phyloP scores from a whole-genome alignment of 169 alveolate species.

The Cystoisospora suis region DNA sequence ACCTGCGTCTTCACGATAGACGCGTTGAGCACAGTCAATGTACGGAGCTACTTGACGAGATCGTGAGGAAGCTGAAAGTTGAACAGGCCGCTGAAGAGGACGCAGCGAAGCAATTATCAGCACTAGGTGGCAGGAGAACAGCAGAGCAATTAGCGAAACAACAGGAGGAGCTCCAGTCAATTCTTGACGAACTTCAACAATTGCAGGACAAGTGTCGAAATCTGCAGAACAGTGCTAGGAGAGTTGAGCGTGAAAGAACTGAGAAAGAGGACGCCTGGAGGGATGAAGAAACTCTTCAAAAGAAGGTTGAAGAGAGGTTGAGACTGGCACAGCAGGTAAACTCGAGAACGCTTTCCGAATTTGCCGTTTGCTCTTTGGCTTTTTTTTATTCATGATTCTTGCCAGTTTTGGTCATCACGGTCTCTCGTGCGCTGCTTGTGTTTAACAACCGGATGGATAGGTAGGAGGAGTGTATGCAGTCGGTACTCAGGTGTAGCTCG shows the following conservation, averaged over 20 bases:
- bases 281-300: neutral
- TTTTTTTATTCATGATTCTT: neutral
- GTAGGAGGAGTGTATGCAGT: too few species aligned
- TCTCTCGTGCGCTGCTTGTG: neutral
- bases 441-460: too few species aligned
- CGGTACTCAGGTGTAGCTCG: too few species aligned
- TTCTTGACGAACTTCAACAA: neutral
- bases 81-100: neutral
- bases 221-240: neutral
- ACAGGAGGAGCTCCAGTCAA: neutral
- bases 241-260: neutral
- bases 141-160: neutral
- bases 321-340: neutral
- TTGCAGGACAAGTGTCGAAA: neutral
- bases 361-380: neutral
- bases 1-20: constrained; percentile 12
- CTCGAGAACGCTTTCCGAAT: neutral
- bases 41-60: too few species aligned
- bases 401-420: neutral
- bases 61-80: neutral
- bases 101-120: neutral
- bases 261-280: neutral
- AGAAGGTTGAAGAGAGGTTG: neutral
- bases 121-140: neutral
- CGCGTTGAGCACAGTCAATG: too few species aligned